Percentiles rank a stretch among this genome's conserved stretches.
Conservation (phyloP, 2,329 filamentous ascomycete species). For the Fusarium floridanum region DNA sequence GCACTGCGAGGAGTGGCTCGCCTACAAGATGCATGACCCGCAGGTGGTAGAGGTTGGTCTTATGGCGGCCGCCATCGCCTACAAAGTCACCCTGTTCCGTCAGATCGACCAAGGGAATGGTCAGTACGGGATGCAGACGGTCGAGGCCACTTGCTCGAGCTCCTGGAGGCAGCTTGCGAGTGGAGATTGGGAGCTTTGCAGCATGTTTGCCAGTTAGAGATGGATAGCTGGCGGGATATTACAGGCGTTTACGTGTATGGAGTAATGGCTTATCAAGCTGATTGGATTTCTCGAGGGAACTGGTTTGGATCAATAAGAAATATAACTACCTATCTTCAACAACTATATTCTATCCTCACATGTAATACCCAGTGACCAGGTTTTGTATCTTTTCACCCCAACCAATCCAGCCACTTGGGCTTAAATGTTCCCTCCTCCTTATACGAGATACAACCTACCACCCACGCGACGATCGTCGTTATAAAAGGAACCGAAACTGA, state of each 20-base stretch:
- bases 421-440: not conserved
- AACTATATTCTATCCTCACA: not conserved
- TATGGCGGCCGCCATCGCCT: conserved; percentile 46
- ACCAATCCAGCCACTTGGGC: not conserved
- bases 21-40: conserved; percentile 47
- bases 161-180: conserved; percentile 47
- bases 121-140: conserved; percentile 39
- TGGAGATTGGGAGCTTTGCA: conserved; percentile 47
- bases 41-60: conserved; percentile 46
- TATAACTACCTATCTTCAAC: not conserved
- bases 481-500: not conserved
- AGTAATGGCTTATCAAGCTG: conserved; percentile 31
- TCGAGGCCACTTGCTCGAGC: conserved; percentile 45
- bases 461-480: not conserved
- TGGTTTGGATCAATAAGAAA: conserved; percentile 15
- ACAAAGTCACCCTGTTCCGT: conserved; percentile 44
- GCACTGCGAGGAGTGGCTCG: conserved; percentile 47
- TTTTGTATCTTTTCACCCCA: not conserved
- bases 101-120: conserved; percentile 42
- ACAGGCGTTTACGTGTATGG: conserved; percentile 26
- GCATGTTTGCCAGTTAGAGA: conserved; percentile 44
- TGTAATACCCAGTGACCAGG: not conserved
- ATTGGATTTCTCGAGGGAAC: conserved; percentile 9
- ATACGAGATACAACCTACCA: not conserved
- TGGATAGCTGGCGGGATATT: conserved; percentile 11